Base-by-base conservation (phyloP, 2,329 filamentous ascomycete genomes). In the Nigrospora osmanthi region DNA sequence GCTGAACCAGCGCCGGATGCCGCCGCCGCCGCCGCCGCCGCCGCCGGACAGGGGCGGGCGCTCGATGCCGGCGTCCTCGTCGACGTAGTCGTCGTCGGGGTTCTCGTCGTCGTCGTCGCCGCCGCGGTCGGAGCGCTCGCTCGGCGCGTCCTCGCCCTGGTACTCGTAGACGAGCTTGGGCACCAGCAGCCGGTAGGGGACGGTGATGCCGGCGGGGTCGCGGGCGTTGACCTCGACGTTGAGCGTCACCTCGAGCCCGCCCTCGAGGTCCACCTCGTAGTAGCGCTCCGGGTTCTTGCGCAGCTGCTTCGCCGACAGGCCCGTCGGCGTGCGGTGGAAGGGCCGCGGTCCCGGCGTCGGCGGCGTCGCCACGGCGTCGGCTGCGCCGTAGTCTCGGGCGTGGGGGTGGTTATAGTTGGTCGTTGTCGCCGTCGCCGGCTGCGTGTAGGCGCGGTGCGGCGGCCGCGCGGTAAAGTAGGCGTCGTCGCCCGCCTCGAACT, bases 171-270 rank as follows among this genome's bases (percentile, higher is more conserved):
- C 76, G 42, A 98, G 69, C 43, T 81, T 80, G 11, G 94, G 93
- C 6, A 98, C 83, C 2, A 97, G 75, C 6, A 98, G 68, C 35
- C 89, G 76, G 62, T 98, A 98, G 10, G 89, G 88, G 42, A 81
- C 79, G 1, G 93, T 98, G 51, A 88, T 89, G 13, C 93, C 94
- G 0, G 86, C 77, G 1, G 93, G 91, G 55, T 98, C 89, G 50
- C 80, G 81, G 38, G 87, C 78, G 55, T 85, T 89, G 49, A 96
- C 81, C 66, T 98, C 93, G 50, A 95, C 81, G 55, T 96, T 95
- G 37, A 98, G 67, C 42, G 81, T 86, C 33, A 98, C 83, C 52
- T 96, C 89, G 11, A 98, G 70, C 0, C 89, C 89, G 30, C 85
- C 85, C 59, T 93, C 80, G 0, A 96, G 72, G 58, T 95, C 81